Base-by-base conservation (phyloP, 441 rosid genomes). In the Macaranga tanarius region DNA sequence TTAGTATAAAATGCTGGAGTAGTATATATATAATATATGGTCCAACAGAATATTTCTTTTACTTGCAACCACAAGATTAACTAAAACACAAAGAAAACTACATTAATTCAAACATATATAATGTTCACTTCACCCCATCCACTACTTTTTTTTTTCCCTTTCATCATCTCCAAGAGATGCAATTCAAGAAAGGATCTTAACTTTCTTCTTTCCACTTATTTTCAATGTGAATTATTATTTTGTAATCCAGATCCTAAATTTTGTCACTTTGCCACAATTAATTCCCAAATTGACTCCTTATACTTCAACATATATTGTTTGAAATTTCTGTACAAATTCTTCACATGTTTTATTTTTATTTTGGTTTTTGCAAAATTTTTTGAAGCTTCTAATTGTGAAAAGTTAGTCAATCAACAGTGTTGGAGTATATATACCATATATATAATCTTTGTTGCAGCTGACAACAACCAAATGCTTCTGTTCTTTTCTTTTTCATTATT, bases 141-240 rank as follows among this genome's bases (percentile, higher is more conserved):
- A 69, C 78, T 28, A 31, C 70, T 69, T 69, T 75, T 12, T 51
- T 38, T 48, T 26, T 22, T 63, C 2, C 20, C 59, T 67, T 59
- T 67, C 73, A 55, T 58, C 72, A 67, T 48, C 70, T 67, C 58
- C 70, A 34, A 57, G 54, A 48, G 57, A 26, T 23, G 50, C 22
- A 69, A 62, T 45, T 68, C 26, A 31, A 13, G 60, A 67, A 59
- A 28, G 57, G 64, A 52, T 20, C 44, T 62, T 55, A 17, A 68
- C 51, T 62, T 68, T 23, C 48, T 40, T 61, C 26, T 34, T 25
- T 51, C 25, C 47, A 15, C 22, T 67, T 42, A 19, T 20, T 58
- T 4, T 59, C 71, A 52, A 25, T 52, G 17, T 5, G 16, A 40
- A 52, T 16, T 62, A 38, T 10, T 52, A 51, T 38, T 51, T 52